Base-by-base conservation (phyloP, 495 filamentous ascomycete genomes). In the Neurospora discreta region DNA sequence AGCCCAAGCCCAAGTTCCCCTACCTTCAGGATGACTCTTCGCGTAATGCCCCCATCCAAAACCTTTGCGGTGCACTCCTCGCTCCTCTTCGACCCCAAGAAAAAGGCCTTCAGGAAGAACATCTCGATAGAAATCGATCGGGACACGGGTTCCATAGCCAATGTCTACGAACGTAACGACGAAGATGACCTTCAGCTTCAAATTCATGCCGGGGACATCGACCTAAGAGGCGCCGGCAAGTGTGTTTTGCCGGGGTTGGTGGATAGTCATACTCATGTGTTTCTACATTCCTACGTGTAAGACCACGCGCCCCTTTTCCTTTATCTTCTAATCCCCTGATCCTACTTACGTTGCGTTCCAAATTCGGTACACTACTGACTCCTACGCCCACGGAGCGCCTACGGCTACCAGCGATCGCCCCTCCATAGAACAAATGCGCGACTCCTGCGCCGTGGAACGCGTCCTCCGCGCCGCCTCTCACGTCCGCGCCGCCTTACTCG, bases 241-340 rank as follows among this genome's bases (percentile, higher is more conserved):
- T 77, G 82, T 11, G 84, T 87, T 11, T 73, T 87, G 18, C 85
- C 85, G 0, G 86, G 85, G 13, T 74, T 87, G 6, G 85, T 87
- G 1, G 85, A 88, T 71, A 82, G 84, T 10, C 86, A 87, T 71
- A 85, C 85, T 0, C 86, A 88, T 77, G 79, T 87, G 26, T 86
- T 88, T 42, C 76, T 88, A 11, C 85, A 88, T 72, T 69, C 80
- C 0, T 87, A 88, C 74, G 68, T 72, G 77, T 77, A 69, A 40
- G 38, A 38, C 5, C 38, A 38, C 5, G 6, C 38, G 38, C 38
- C 38, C 38, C 38, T 8, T 10, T 9, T 39, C 2, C 11, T 11
- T 39, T 10, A 10, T 41, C 40, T 11, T 16, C 40, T 41, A 2
- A 11, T 39, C 33, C 33, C 33, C 33, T 36, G 33, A 36, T 36